phyloP scores from a whole-genome alignment of 192 early-diverging fungal species.

The Chytriomyces hyalinus region DNA sequence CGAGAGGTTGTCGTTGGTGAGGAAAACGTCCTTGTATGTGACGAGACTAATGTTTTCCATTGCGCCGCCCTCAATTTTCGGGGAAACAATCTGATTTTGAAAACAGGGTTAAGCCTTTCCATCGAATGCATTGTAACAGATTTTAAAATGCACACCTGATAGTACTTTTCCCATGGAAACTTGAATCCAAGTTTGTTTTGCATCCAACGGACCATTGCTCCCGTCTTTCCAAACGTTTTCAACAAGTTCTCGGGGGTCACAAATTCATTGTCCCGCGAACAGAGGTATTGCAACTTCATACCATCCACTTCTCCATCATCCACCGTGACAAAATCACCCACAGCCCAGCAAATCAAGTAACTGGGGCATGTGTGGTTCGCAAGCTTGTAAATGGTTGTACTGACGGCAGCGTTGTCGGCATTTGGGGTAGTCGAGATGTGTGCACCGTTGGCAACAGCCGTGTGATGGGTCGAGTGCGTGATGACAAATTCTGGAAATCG shows the following conservation, averaged over 20 bases:
- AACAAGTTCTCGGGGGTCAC: conserved; percentile 46
- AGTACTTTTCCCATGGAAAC: conserved; percentile 65
- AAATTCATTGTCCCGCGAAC: conserved; percentile 21
- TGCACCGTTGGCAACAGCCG: conserved; percentile 55
- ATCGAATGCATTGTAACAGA: not conserved
- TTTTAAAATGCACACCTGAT: conserved; percentile 40
- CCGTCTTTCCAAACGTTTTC: conserved; percentile 51
- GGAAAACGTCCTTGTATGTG: conserved; percentile 48
- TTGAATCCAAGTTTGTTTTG: conserved; percentile 50
- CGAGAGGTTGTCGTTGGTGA: conserved; percentile 45
- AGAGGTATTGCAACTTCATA: conserved; percentile 28
- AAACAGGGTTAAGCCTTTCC: not conserved
- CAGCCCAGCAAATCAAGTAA: conserved; percentile 57
- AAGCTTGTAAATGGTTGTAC: conserved; percentile 49
- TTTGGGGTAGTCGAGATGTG: conserved; percentile 33
- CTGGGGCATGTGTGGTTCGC: conserved; percentile 51
- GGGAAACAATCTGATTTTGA: conserved; percentile 24
- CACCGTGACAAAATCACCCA: conserved; percentile 53
- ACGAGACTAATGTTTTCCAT: conserved; percentile 67
- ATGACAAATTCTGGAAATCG: conserved; percentile 38
- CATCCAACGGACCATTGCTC: conserved; percentile 56
- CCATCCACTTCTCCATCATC: conserved; percentile 52
- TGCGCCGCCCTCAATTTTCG: conserved; percentile 49
- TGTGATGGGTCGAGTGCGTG: conserved; percentile 47
- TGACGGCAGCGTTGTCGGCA: conserved; percentile 22